Evolutionary conservation across 208 protist species (phyloP), one percentile per base, ranked within the genome.

Genomic region (Angomonas ambiguus): DNA sequence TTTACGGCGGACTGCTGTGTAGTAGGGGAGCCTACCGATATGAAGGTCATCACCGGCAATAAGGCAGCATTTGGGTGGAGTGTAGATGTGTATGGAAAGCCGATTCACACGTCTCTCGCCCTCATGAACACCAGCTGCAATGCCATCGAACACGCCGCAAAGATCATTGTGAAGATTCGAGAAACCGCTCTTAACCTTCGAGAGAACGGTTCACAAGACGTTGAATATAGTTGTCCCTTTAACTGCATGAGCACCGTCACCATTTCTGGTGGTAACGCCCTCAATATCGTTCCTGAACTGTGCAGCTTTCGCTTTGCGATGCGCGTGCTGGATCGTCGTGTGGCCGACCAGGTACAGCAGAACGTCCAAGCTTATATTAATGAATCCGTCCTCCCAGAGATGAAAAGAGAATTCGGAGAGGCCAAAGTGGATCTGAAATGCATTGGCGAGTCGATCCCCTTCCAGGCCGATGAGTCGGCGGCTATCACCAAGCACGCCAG

Each of bases 221-320:
- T 48, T 5, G 22, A 69, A 33, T 87, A 82, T 55, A 20, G 38
- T 11, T 74, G 72, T 28, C 65, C 56, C 0, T 83, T 82, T 41
- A 53, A 53, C 1, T 71, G 28, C 27, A 65, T 76, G 67, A 58
- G 69, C 5, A 73, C 74, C 0, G 77, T 74, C 57, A 38, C 75
- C 5, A 80, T 87, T 60, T 68, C 62, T n/a, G 74, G 75, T 34
- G 78, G 78, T 22, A 79, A 69, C 32, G 76, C 76, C 8, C 56
- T 66, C 27, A 84, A 82, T 57, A 84, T 80, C 24, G 79, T 88
- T 41, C 82, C 79, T 1, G 82, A 71, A 24, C 62, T 80, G 34
- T 88, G 79, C 62, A 35, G 34, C 6, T 74, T 85, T 30, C 38
- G 64, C 16, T 74, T 82, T 56, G 74, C 73, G 20, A 62, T 82